phyloP scores from a whole-genome alignment of 371 early-diverging fungal species.

The Batkoa obscura region DNA sequence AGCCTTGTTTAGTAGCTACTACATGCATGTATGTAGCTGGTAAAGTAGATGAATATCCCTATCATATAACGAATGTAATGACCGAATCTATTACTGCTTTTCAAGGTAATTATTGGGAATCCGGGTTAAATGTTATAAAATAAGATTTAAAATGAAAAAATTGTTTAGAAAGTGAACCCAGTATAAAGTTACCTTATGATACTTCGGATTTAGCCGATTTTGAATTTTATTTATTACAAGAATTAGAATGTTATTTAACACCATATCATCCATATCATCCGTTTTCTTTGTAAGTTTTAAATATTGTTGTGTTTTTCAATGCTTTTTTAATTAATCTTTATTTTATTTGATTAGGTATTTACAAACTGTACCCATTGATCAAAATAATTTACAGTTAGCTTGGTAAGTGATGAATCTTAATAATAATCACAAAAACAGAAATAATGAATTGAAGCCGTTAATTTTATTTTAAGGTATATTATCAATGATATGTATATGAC shows the following conservation, averaged over 20 bases:
- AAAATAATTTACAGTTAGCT: constrained; percentile 43
- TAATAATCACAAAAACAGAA: neutral
- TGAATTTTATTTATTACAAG: constrained; percentile 78
- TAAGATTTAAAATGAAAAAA: constrained; percentile 5
- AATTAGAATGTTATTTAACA: constrained; percentile 65
- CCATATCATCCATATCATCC: constrained; percentile 75
- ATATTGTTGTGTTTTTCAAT: too few species aligned
- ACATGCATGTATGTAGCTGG: constrained; percentile 75
- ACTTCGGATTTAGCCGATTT: constrained; percentile 63
- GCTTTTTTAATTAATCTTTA: constrained; percentile 5
- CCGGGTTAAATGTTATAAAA: too few species aligned
- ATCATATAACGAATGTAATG: constrained; percentile 58
- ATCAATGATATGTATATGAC: constrained; percentile 66
- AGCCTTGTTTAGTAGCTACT: constrained; percentile 52
- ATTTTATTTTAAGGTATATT: constrained; percentile 37
- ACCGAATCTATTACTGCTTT: constrained; percentile 42
- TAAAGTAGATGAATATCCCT: constrained; percentile 76
- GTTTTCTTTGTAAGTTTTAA: constrained; percentile 29
- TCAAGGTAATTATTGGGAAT: constrained; percentile 28
- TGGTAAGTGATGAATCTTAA: constrained; percentile 21
- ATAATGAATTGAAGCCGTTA: too few species aligned
- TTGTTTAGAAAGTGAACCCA: constrained; percentile 11
- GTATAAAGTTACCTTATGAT: constrained; percentile 43
- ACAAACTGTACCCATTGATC: constrained; percentile 16
- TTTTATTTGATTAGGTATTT: constrained; percentile 11